Evolutionary conservation across 2,329 filamentous ascomycete genomes (phyloP).

Genomic region (Diaporthe ampelina): DNA sequence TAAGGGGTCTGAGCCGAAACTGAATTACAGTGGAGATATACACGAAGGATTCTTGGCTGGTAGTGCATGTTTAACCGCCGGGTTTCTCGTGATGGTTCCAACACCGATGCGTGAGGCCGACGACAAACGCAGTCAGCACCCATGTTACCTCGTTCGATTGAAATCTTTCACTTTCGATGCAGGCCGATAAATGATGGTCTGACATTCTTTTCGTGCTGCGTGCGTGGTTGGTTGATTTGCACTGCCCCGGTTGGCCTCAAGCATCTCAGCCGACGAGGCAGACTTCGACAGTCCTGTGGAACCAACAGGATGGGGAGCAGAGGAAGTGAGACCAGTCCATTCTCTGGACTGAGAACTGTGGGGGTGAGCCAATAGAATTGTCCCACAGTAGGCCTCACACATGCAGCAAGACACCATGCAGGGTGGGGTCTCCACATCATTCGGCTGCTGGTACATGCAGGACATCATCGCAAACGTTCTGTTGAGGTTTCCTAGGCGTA

Average conservation of each 20-base stretch:
- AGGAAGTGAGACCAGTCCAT: neutral
- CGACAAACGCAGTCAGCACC: neutral
- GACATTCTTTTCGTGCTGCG: neutral
- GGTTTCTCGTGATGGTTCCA: conserved; percentile 7
- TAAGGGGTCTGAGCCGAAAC: conserved; percentile 25
- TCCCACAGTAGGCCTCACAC: conserved; percentile 16
- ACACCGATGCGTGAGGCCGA: conserved; percentile 1
- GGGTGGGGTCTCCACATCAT: neutral
- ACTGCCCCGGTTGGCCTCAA: conserved; percentile 27
- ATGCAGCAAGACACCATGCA: neutral
- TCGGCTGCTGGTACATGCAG: neutral
- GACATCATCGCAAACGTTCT: neutral
- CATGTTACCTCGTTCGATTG: neutral
- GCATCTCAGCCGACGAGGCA: conserved; percentile 18
- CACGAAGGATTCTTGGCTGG: neutral
- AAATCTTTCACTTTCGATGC: conserved; percentile 14
- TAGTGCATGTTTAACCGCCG: conserved; percentile 11
- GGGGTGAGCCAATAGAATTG: neutral
- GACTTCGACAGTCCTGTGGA: neutral
- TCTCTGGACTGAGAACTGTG: neutral
- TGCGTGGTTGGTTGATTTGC: conserved; percentile 16
- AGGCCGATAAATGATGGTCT: neutral
- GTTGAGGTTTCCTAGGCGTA: neutral
- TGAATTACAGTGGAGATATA: conserved; percentile 4
- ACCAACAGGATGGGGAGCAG: neutral